Conservation (phyloP, 257 asterid species). For the Primulina eburnea region DNA sequence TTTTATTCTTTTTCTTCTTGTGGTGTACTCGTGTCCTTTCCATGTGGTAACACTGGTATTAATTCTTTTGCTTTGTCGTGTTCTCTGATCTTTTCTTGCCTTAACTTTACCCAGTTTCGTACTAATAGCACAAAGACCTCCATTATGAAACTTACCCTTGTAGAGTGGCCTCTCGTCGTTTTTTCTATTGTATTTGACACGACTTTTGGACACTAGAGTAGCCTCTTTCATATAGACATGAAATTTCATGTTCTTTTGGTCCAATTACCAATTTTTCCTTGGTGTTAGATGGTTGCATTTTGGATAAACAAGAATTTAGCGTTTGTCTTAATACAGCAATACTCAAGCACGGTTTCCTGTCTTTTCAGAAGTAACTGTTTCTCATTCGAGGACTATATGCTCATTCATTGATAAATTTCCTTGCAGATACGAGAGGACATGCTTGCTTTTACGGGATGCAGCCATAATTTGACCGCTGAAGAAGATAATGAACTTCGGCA, state of each 20-base stretch:
- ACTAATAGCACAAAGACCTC: background rate
- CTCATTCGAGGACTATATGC: constrained; percentile 1
- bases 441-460: constrained; percentile 98
- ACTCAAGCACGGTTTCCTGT: background rate
- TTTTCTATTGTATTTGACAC: background rate
- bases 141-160: background rate
- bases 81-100: background rate
- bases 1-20: background rate
- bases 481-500: constrained; percentile 78
- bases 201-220: background rate
- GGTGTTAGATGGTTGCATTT: background rate
- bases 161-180: background rate
- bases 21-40: background rate
- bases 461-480: constrained; percentile 76
- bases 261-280: background rate
- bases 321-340: background rate
- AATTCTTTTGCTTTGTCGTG: background rate
- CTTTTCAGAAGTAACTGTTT: background rate
- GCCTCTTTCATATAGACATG: background rate
- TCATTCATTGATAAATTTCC: constrained; percentile 24
- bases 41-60: background rate
- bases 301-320: background rate
- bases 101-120: background rate
- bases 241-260: background rate
- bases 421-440: constrained; percentile 93